These are phyloP conservation scores for Echites panduratus DNA, from an alignment of 257 asterid genomes.

Conservation along the genomic window DNA sequence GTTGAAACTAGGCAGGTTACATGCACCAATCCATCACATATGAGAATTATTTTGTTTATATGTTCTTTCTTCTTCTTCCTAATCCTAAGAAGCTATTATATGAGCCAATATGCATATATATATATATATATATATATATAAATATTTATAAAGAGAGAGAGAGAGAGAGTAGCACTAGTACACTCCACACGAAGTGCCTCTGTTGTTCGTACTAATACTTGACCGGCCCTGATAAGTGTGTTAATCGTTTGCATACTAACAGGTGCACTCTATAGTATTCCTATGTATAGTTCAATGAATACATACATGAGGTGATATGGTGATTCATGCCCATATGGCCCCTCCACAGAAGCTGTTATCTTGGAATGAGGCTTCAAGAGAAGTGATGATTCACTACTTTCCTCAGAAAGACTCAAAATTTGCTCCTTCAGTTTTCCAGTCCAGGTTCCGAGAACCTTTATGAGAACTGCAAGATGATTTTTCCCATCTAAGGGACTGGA, in stretches of 20 bases:
- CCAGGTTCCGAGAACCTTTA: conserved; percentile 71
- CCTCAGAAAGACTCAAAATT: conserved; percentile 25
- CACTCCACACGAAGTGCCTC: no score
- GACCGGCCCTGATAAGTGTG: no score
- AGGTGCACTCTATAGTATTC: no score
- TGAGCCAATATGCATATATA: not conserved
- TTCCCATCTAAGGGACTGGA: conserved; percentile 68
- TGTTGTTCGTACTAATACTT: no score
- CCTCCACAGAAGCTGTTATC: conserved; percentile 63
- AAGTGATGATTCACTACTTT: conserved; percentile 20
- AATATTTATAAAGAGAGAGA: no score
- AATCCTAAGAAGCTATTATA: not conserved
- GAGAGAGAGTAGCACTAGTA: no score
- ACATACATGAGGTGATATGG: conserved; percentile 69
- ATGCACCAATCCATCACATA: not conserved
- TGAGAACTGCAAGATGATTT: conserved; percentile 48
- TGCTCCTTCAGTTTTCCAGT: conserved; percentile 38
- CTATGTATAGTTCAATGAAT: not conserved
- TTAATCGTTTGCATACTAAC: no score
- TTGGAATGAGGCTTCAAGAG: conserved; percentile 26
- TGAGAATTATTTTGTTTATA: not conserved
- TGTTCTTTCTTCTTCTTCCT: not conserved
- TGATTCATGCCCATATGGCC: conserved; percentile 89
- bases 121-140: no score
- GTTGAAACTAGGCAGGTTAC: not conserved